Evolutionary conservation across 805 yeast species (phyloP).

Genomic region (Metschnikowia kofuensis): DNA sequence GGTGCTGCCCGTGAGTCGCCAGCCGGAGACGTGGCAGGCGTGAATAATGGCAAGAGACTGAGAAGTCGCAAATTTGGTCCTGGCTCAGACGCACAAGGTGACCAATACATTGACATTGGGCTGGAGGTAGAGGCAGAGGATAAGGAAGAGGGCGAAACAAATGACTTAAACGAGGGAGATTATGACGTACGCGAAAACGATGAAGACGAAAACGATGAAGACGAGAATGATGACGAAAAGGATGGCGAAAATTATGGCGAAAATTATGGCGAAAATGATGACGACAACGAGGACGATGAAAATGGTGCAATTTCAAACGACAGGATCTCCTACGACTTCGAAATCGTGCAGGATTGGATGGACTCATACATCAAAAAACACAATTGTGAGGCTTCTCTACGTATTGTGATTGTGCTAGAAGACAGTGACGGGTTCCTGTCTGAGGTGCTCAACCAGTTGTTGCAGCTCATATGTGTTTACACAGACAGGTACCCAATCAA

Average conservation of each 20-base stretch:
- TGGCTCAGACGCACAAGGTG: background rate
- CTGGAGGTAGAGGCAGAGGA: slow-evolving; percentile 5
- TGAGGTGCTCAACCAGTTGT: slow-evolving; percentile 34
- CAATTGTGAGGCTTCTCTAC: slow-evolving; percentile 10
- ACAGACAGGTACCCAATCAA: slow-evolving; percentile 27
- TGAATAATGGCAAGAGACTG: background rate
- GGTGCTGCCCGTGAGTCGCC: slow-evolving; percentile 1
- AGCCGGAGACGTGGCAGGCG: background rate
- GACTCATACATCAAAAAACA: slow-evolving; percentile 10
- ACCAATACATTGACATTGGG: background rate
- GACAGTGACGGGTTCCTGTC: slow-evolving; percentile 35
- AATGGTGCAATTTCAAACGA: slow-evolving; percentile 14
- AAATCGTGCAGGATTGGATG: slow-evolving; percentile 33
- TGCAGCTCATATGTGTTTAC: slow-evolving; percentile 30
- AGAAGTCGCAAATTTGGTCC: no score
- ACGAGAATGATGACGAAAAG: slow-evolving; percentile 1
- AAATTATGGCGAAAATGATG: slow-evolving; percentile 15
- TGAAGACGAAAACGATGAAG: slow-evolving; percentile 10
- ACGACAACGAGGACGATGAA: slow-evolving; percentile 16
- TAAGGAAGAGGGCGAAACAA: slow-evolving; percentile 11
- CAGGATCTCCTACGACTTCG: slow-evolving; percentile 35
- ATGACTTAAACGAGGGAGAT: background rate
- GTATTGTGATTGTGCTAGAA: slow-evolving; percentile 31
- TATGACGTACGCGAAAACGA: slow-evolving; percentile 6
- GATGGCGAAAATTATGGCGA: slow-evolving; percentile 11